Evolutionary conservation across 352 stramenopile genomes (phyloP), one percentile per base, ranked within the genome.

Genomic region (Phytopythium delawarense): DNA sequence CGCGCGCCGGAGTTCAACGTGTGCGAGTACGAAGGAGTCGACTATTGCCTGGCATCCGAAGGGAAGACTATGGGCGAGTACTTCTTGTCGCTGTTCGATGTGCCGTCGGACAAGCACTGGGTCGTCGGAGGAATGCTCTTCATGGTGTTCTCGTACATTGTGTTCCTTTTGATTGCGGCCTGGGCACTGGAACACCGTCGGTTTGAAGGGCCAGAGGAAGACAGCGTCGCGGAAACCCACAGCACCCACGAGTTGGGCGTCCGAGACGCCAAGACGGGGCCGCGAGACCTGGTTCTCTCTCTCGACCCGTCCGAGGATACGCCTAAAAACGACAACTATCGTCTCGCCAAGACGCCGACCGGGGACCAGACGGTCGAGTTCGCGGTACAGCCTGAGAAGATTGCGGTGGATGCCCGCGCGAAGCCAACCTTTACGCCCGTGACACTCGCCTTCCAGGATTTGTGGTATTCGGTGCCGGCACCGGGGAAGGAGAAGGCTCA

Each of bases 11-110:
- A 49, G 15, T 78, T 81, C 50, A 59, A 81, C 23, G 60, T 79
- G 9, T 78, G 74, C 30, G 54, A 60, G 16, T 84, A 78, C 40
- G 46, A 74, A 13, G 64, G 34, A 7, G 66, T 74, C 42, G 62
- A 74, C 53, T 74, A 76, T 51, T 82, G 69, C 28, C 32, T 23
- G 2, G 46, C 63, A 4, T 59, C 35, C 15, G 70, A 57, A 1
- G 68, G 66, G 9, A 40, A 63, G 32, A 79, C 53, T 5, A 78
- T 81, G 71, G 70, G 73, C n/a, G 71, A 70, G 39, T 78, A 78
- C 21, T 73, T 73, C 39, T 60, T 78, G 34, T 69, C 67, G 16
- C 40, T 78, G 18, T 79, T 81, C 53, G 69, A 74, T 46, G 65
- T 79, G 12, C 66, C 69, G 7, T 58, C 65, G 7, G 66, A 59